phyloP scores from a whole-genome alignment of 164 flowering plant genomes.

The Vitis cinerea region DNA sequence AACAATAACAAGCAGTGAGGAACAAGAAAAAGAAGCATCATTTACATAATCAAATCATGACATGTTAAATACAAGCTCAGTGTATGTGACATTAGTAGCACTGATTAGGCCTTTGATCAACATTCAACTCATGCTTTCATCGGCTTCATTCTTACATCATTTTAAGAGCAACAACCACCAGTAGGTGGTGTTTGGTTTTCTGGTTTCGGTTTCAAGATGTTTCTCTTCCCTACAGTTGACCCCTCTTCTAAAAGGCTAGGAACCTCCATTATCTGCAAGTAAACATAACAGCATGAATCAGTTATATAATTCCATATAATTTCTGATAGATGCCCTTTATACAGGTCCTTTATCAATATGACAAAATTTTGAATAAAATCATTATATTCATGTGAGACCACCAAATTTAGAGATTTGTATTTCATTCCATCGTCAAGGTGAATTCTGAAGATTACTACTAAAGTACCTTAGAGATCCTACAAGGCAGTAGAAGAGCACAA shows the following conservation, averaged over 20 bases:
- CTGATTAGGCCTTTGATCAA: background rate
- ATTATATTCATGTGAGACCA: too few relatives aligned
- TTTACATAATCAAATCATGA: constrained; percentile 17
- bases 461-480: background rate
- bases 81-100: background rate
- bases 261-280: constrained; percentile 67
- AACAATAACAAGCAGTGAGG: background rate
- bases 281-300: background rate
- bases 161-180: constrained; percentile 50
- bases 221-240: constrained; percentile 50
- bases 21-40: constrained; percentile 10
- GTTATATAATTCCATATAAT: too few relatives aligned
- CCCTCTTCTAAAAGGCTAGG: constrained; percentile 81
- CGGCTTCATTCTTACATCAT: background rate
- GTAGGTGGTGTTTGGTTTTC: constrained; percentile 33
- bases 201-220: constrained; percentile 61
- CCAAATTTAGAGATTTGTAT: too few relatives aligned
- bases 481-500: background rate
- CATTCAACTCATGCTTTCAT: background rate
- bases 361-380: background rate
- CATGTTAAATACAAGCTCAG: constrained; percentile 3
- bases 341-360: background rate
- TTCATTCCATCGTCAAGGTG: background rate
- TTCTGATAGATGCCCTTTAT: too few relatives aligned
- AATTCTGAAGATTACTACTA: background rate